Percentiles rank a stretch among this genome's conserved stretches.
These are phyloP conservation scores for Ustilago xerochloae DNA, from an alignment of 1,284 basidiomycete species.

Conservation along the genomic window DNA sequence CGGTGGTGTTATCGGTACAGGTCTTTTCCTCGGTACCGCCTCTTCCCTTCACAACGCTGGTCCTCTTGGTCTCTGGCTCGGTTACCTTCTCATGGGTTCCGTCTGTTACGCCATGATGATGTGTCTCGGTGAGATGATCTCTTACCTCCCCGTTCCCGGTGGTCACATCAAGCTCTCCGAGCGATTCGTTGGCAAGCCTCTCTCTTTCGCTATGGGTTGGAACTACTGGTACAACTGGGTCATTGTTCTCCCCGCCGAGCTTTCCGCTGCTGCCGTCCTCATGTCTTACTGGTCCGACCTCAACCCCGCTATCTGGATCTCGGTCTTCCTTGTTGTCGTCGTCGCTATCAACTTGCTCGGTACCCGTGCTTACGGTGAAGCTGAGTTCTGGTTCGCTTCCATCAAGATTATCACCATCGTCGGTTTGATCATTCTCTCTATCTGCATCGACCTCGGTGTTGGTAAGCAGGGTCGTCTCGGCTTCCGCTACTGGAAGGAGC, in stretches of 20 bases:
- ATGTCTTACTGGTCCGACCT: slow-evolving; percentile 78
- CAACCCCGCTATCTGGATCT: slow-evolving; percentile 80
- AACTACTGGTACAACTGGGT: slow-evolving; percentile 72
- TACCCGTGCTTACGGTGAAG: slow-evolving; percentile 65
- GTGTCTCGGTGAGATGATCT: slow-evolving; percentile 70
- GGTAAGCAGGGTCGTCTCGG: slow-evolving; percentile 54
- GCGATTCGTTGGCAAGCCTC: slow-evolving; percentile 81
- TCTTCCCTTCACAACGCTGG: slow-evolving; percentile 70
- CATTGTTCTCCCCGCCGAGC: slow-evolving; percentile 78
- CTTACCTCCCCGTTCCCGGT: slow-evolving; percentile 74
- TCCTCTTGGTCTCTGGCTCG: slow-evolving; percentile 68
- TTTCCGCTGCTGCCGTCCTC: slow-evolving; percentile 81
- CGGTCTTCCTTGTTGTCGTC: slow-evolving; percentile 78
- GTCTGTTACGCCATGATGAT: slow-evolving; percentile 66
- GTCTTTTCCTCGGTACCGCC: slow-evolving; percentile 80
- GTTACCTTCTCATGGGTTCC: slow-evolving; percentile 66
- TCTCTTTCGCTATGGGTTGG: slow-evolving; percentile 75
- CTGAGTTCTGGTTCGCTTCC: slow-evolving; percentile 70
- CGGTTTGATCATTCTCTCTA: slow-evolving; percentile 62
- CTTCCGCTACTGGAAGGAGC: slow-evolving; percentile 66
- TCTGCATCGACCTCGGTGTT: slow-evolving; percentile 62
- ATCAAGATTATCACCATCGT: slow-evolving; percentile 66
- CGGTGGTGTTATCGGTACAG: slow-evolving; percentile 58
- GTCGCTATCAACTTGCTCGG: slow-evolving; percentile 81
- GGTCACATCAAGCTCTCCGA: slow-evolving; percentile 83